Evolutionary conservation across 2,329 filamentous ascomycete species (phyloP).

Genomic region (Cladosporium austrohemisphaericum): DNA sequence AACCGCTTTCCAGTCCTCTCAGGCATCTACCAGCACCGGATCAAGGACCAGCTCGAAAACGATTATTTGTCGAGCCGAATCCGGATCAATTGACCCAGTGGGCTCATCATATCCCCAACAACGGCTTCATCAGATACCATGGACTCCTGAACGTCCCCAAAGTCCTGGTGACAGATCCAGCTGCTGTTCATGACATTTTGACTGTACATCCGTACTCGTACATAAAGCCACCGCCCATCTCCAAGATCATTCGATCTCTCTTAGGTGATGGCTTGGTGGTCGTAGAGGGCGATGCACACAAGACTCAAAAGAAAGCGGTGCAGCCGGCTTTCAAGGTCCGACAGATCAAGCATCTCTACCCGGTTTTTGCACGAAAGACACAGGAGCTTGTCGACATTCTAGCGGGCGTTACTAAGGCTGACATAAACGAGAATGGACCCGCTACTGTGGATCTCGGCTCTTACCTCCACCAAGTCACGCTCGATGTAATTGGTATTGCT

Average conservation of each 20-base stretch:
- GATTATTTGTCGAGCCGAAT: neutral
- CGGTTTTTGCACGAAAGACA: constrained; percentile 73
- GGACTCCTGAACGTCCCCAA: constrained; percentile 14
- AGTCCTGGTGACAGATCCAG: constrained; percentile 13
- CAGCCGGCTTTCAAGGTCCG: constrained; percentile 82
- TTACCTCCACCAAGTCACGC: constrained; percentile 50
- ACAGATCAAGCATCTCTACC: constrained; percentile 79
- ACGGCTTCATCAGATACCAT: constrained; percentile 15
- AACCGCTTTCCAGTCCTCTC: neutral
- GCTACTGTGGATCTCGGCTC: constrained; percentile 40
- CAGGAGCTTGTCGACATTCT: neutral
- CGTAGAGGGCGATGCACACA: constrained; percentile 34
- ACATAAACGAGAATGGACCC: constrained; percentile 34
- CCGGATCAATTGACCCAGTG: neutral
- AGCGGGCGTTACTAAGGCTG: constrained; percentile 35
- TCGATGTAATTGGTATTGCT: constrained; percentile 57
- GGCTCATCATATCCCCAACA: constrained; percentile 8
- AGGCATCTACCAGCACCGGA: neutral
- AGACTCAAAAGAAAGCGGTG: constrained; percentile 63
- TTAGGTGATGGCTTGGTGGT: constrained; percentile 15
- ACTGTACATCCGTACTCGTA: constrained; percentile 1
- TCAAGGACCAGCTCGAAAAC: constrained; percentile 6
- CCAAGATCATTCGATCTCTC: constrained; percentile 11
- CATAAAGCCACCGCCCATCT: constrained; percentile 6
- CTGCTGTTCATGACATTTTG: constrained; percentile 12